Evolutionary conservation across 495 filamentous ascomycete species (phyloP), one percentile per base, ranked within the genome.

Genomic region (Penicillium chermesinum): DNA sequence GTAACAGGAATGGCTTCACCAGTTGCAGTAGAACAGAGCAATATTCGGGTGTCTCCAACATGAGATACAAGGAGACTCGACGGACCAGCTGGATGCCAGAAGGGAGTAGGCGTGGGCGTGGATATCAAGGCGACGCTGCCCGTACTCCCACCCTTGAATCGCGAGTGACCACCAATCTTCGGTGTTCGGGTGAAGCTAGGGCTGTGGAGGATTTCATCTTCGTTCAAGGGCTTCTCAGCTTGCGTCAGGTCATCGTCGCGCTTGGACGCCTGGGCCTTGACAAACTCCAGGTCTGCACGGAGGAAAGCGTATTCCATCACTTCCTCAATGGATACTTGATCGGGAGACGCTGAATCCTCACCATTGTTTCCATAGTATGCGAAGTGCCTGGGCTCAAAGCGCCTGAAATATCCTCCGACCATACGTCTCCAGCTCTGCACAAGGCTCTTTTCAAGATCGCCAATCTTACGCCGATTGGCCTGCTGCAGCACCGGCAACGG

Each of bases 81-180:
- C 7, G 88, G 83, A 2, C 87, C 83, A 1, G 81, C 77, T 1
- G 93, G 93, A 58, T 97, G 86, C 93, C 93, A 98, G 67, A 93
- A 98, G 1, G 93, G 93, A 1, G 85, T 83, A 0, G 90, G 84
- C 0, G 85, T 95, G 0, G 91, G 88, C 0, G 93, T 95, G 2
- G 88, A 93, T 47, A 98, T 89, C 46, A 98, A 76, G 1, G 86
- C 91, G 15, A 95, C 71, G 33, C 86, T 93, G 20, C 87, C 88
- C 4, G 93, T 98, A 42, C 87, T 93, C 34, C 93, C 93, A 32
- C 93, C 93, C 61, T 86, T 86, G 69, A 96, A 96, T 41, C 86
- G 83, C 33, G 73, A 79, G n/a, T 71, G 67, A 18, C 85, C 83
- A 30, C 86, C 85, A 37, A 90, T 87, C 45, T 71, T 46, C 64